Conservation (phyloP, 1,284 basidiomycete genomes). For the Cutaneotrichosporon sp. region DNA sequence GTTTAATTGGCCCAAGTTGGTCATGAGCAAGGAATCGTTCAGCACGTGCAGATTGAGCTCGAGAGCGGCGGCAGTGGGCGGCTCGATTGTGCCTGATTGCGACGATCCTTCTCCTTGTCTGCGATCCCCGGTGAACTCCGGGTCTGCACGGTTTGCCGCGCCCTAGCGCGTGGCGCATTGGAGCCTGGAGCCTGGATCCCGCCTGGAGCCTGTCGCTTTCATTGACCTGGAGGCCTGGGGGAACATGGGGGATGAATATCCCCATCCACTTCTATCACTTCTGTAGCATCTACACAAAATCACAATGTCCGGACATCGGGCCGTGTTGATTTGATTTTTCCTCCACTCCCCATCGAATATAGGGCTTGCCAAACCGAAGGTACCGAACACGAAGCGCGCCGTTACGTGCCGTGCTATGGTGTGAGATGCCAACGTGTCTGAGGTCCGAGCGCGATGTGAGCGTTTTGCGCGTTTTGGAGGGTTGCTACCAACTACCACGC, state of each 20-base stretch:
- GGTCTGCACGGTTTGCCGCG: background rate
- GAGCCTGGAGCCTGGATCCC: too few relatives aligned
- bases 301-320: too few relatives aligned
- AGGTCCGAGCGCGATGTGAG: background rate
- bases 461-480: background rate
- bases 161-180: too few relatives aligned
- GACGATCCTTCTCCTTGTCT: background rate
- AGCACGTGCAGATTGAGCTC: too few relatives aligned
- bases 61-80: background rate
- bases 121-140: background rate
- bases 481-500: background rate
- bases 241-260: too few relatives aligned
- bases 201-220: too few relatives aligned
- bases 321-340: background rate
- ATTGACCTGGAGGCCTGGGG: too few relatives aligned
- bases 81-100: background rate
- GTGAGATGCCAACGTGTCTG: background rate
- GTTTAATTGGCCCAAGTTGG: too few relatives aligned
- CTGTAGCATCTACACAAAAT: too few relatives aligned
- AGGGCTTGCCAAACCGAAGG: background rate
- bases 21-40: too few relatives aligned
- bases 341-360: background rate
- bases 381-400: background rate
- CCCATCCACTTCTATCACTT: too few relatives aligned
- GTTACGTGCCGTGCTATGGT: background rate